Evolutionary conservation across 108 stramenopile genomes (phyloP), one percentile per base, ranked within the genome.

Genomic region (Cyclostephanos tholiformis): DNA sequence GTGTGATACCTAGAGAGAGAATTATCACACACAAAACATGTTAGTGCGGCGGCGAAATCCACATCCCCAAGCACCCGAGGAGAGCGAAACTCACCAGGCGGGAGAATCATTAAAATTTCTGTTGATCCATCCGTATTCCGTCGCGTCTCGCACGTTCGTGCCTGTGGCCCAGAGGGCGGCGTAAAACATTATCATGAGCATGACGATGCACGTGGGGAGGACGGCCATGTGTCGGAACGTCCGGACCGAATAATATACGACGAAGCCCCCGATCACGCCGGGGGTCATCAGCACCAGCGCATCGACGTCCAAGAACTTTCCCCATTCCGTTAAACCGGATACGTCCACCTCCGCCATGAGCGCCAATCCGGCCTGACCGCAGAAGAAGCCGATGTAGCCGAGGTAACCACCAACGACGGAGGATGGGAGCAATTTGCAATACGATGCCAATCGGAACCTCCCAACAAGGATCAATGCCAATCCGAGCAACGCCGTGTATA

Each of bases 331-430:
- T 10, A 96, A 20, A 5, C 81, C 72, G 11, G 65, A 66, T 2
- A 94, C 61, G 20, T 85, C 70, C 14, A 86, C 65, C 4, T 61
- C 77, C 11, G 88, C 80, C 90, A 95, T 96, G 25, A 98, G 70
- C 23, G 79, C 86, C 16, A 99, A 61, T 0, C 97, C 97, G 14
- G 96, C 90, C 63, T 97, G 85, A 16, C 96, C 96, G 72, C 97
- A 97, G 65, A 99, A 99, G 62, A 89, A 96, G 0, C 99, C 99
- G 85, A 99, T 99, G 72, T 83, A 99, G 12, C 98, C 99, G 65
- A 99, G 72, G 84, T 99, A 99, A 26, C 99, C 99, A 9, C 97
- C 97, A 17, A 99, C 84, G 14, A 98, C 99, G 36, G 90, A 90
- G 43, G 95, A 92, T 0, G 99, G 98, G 17, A 99, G 79, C 75